These are phyloP conservation scores for Neofusicoccum sp. DNA, from an alignment of 2,329 filamentous ascomycete species.

Conservation along the genomic window DNA sequence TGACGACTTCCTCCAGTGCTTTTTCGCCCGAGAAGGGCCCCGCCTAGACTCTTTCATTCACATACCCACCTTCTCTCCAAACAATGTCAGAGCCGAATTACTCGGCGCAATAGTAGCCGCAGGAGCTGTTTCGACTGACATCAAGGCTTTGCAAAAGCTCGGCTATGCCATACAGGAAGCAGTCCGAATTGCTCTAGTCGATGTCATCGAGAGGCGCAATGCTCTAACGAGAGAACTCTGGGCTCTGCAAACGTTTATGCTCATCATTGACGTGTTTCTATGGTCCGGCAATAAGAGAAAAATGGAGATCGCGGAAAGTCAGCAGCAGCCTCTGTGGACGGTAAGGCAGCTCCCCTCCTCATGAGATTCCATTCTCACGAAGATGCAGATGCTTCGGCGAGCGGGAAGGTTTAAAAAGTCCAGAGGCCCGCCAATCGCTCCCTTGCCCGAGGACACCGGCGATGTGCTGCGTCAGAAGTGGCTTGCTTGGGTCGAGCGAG, in stretches of 20 bases:
- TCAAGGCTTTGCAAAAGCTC: conserved; percentile 59
- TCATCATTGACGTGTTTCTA: conserved; percentile 54
- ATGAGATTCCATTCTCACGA: background rate
- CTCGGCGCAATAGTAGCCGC: conserved; percentile 59
- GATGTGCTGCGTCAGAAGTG: conserved; percentile 62
- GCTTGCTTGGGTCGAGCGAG: conserved; percentile 61
- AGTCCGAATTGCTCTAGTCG: conserved; percentile 39
- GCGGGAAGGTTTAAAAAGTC: conserved; percentile 59
- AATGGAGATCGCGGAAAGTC: conserved; percentile 60
- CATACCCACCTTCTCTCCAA: conserved; percentile 58
- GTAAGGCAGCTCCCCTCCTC: conserved; percentile 3
- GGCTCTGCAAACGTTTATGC: conserved; percentile 50
- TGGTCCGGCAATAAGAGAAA: conserved; percentile 61
- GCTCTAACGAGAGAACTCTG: conserved; percentile 45
- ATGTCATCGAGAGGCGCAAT: conserved; percentile 43
- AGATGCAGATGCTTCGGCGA: conserved; percentile 49
- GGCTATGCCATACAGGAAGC: conserved; percentile 54
- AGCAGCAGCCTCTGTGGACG: conserved; percentile 54
- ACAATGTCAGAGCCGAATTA: conserved; percentile 57
- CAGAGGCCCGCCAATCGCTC: conserved; percentile 52
- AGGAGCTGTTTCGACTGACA: conserved; percentile 60
- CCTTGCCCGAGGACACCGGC: conserved; percentile 56
- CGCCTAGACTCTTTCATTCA: conserved; percentile 62
- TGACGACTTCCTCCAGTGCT: conserved; percentile 62
- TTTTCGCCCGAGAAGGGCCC: conserved; percentile 56